phyloP scores from a whole-genome alignment of 176 grass and related monocot genomes.

The Elaeis guineensis region DNA sequence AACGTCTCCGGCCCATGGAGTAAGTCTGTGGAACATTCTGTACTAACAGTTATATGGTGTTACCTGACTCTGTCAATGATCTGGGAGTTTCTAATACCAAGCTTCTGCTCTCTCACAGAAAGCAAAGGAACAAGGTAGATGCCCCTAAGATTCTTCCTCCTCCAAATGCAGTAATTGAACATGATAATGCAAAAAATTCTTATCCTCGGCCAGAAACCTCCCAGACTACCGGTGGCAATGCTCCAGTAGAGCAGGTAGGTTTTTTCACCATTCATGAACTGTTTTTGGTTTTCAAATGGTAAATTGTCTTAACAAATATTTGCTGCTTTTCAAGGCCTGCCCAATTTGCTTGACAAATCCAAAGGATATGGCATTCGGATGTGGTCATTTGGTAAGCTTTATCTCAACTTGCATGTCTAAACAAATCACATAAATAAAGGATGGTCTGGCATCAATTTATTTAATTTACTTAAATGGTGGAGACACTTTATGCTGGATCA shows the following conservation, averaged over 20 bases:
- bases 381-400: constrained; percentile 82
- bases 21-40: constrained; percentile 24
- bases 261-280: background rate
- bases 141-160: constrained; percentile 65
- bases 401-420: background rate
- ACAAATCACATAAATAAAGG: background rate
- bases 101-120: constrained; percentile 25
- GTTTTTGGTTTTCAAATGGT: background rate
- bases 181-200: constrained; percentile 40
- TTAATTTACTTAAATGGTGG: no score
- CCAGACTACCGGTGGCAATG: constrained; percentile 20
- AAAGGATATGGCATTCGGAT: constrained; percentile 92
- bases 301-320: constrained; percentile 8
- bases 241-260: constrained; percentile 48
- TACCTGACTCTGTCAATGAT: background rate
- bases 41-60: constrained; percentile 6
- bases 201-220: constrained; percentile 22
- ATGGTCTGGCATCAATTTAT: no score
- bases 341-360: constrained; percentile 93
- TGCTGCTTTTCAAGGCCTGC: constrained; percentile 43
- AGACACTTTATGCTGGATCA: no score
- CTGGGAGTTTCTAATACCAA: background rate
- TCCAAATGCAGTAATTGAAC: constrained; percentile 53
- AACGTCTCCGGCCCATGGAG: constrained; percentile 49
- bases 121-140: constrained; percentile 20